Evolutionary conservation across 2,329 filamentous ascomycete genomes (phyloP), one percentile per base, ranked within the genome.

Genomic region (Ceratocystis lukuohia): DNA sequence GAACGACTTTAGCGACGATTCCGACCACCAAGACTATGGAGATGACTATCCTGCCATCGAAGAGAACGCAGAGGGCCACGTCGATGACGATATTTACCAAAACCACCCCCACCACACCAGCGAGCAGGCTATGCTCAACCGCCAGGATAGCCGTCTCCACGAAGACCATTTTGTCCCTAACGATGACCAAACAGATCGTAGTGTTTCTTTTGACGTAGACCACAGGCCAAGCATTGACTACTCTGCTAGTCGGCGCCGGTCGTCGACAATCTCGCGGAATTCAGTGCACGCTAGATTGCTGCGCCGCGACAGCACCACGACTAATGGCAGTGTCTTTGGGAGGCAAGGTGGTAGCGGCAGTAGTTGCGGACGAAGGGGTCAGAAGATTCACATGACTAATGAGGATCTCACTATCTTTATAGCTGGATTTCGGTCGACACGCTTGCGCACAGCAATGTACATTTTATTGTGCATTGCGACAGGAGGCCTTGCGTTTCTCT

Each of bases 381-480:
- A 99, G 75, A 97, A 96, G 77, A 82, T 96, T 28, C 94, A 96
- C 75, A 91, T 99, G 76, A 80, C 86, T 67, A 96, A 90, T 53
- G 94, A 99, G 75, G 94, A 99, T 74, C 79, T 99, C 69, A 96
- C 91, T 0, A 91, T 96, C 71, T 93, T 92, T 33, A 85, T 97
- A 72, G 91, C 93, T 28, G 94, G 94, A 0, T 99, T 97, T 75
- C 85, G 82, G 62, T 96, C 91, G 2, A 93, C 88, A 69, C 75
- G 77, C 3, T 68, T 84, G 15, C 91, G 94, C 1, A 88, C 86
- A 71, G 75, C 81, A 1, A 69, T 85, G 0, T 97, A 97, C 73
- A 71, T 86, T 3, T 71, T 80, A 7, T 76, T 96, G 5, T 97
- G 91, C 71, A 71, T 88, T 17, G 72, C 85, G 4, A 91, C 91